Evolutionary conservation across 1,284 basidiomycete genomes (phyloP), one percentile per base, ranked within the genome.

Genomic region (Ceraceosorus bombacis): DNA sequence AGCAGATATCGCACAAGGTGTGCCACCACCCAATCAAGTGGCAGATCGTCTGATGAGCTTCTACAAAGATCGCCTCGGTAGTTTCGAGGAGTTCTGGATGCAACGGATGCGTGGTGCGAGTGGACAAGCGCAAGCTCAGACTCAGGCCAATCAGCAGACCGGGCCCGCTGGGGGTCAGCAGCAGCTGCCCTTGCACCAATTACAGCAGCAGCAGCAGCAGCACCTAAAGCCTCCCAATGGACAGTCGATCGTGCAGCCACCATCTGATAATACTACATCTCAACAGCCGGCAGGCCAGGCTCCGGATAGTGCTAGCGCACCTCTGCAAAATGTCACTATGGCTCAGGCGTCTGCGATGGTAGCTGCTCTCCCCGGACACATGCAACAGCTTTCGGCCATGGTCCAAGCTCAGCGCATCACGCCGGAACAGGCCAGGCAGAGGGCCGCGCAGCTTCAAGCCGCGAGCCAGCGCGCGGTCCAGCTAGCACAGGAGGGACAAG

Each of bases 41-140:
- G 68, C 73, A 8, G 70, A 67, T n/a, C 68, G 70, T 7, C 61
- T 75, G 7, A 68, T 69, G 40, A 57, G 60, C 37, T 75, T 69
- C 57, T 75, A 68, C 55, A 61, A 62, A 12, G 70, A 72, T 36
- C 66, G 72, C 4, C 63, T 75, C 2, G 60, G 52, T 5, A 62
- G 64, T 0, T 75, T 75, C 54, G 73, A 75, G 62, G 67, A 72
- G 51, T 69, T 66, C 48, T 75, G 73, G 73, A 41, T 73, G 50
- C 37, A 55, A 27, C 57, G 54, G 59, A 59, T 52, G 43, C 43
- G 50, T 38, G 48, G 57, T 8, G 41, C 55, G 13, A 39, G 41
- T n/a, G 55, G 55, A 7, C 61, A 62, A 54, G 55, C 54, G 41
- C 57, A 59, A 13, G 8, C 12, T 17, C 40, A 8, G 43, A 49